A percentile compares a stretch with the other conserved stretches of the same genome.
phyloP scores from a whole-genome alignment of 2,329 filamentous ascomycete genomes.

The Fusarium piperis region DNA sequence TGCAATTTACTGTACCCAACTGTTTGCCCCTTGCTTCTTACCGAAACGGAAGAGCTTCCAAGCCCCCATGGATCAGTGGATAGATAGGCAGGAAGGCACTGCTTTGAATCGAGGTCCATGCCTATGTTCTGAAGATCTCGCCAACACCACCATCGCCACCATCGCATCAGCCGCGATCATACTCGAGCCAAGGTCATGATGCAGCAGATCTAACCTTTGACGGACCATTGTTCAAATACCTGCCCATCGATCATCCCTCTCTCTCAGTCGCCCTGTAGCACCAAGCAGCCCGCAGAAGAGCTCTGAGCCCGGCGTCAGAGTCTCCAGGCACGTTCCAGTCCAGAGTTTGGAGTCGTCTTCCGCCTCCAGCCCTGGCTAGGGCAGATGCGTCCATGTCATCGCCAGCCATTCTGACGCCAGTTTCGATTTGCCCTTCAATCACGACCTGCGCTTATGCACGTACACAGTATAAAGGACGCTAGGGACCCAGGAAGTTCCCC shows the following conservation, averaged over 20 bases:
- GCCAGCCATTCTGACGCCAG: neutral
- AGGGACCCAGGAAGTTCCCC: neutral
- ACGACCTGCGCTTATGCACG: neutral
- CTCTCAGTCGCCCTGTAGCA: neutral
- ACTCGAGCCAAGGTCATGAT: neutral
- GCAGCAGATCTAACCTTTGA: neutral
- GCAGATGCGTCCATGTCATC: neutral
- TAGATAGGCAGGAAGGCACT: neutral
- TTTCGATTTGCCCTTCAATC: neutral
- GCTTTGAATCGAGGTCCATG: neutral
- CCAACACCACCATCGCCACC: neutral
- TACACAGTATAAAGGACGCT: neutral
- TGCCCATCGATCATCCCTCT: slow-evolving; percentile 6
- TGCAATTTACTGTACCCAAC: slow-evolving; percentile 1
- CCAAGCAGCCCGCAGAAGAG: neutral
- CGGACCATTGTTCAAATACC: neutral
- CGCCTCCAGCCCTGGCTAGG: neutral
- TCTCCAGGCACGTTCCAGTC: slow-evolving; percentile 12
- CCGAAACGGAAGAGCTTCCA: neutral
- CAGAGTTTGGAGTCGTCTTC: neutral
- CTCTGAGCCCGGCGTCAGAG: slow-evolving; percentile 3
- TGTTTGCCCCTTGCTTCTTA: neutral
- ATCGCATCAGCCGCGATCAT: neutral
- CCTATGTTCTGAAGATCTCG: neutral
- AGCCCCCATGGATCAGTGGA: neutral